Percentiles rank a stretch among this genome's conserved stretches.
These are phyloP conservation scores for Trichosporon inkin DNA, from an alignment of 1,284 basidiomycete genomes.

Conservation along the genomic window DNA sequence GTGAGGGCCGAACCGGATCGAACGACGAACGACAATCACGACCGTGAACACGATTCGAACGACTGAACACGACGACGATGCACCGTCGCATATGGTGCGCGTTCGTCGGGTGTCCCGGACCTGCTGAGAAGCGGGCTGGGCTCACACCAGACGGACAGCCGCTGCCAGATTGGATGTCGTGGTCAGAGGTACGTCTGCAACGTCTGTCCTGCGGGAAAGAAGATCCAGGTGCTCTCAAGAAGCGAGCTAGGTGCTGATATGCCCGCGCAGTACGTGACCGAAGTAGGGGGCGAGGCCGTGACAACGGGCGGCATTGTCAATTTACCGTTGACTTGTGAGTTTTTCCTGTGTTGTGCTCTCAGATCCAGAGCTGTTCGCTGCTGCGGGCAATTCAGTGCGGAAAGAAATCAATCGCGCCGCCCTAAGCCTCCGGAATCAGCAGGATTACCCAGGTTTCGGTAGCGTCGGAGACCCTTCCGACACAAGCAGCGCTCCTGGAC, in stretches of 20 bases:
- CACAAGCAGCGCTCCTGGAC: conserved; percentile 4
- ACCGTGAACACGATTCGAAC: not conserved
- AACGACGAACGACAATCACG: not conserved
- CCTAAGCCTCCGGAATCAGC: not conserved
- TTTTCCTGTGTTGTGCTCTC: not conserved
- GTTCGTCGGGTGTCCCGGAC: conserved; percentile 17
- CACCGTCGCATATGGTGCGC: conserved; percentile 19
- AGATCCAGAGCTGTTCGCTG: no score
- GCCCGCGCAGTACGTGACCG: conserved; percentile 24
- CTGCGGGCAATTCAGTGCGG: not conserved
- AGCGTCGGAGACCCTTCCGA: conserved; percentile 11
- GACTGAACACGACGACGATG: not conserved
- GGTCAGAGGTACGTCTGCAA: conserved; percentile 26
- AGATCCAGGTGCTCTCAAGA: not conserved
- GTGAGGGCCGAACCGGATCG: no score
- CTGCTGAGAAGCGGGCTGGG: conserved; percentile 6
- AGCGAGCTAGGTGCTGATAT: not conserved
- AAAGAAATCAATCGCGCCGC: conserved; percentile 16
- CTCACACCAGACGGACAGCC: conserved; percentile 28
- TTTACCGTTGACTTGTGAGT: conserved; percentile 33
- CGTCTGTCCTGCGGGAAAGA: not conserved
- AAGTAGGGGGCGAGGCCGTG: conserved; percentile 18
- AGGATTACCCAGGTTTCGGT: not conserved
- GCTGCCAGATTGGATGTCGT: conserved; percentile 31
- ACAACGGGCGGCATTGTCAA: conserved; percentile 29